Evolutionary conservation across 805 yeast genomes (phyloP).

Genomic region (Saccharomycopsis lassenensis): DNA sequence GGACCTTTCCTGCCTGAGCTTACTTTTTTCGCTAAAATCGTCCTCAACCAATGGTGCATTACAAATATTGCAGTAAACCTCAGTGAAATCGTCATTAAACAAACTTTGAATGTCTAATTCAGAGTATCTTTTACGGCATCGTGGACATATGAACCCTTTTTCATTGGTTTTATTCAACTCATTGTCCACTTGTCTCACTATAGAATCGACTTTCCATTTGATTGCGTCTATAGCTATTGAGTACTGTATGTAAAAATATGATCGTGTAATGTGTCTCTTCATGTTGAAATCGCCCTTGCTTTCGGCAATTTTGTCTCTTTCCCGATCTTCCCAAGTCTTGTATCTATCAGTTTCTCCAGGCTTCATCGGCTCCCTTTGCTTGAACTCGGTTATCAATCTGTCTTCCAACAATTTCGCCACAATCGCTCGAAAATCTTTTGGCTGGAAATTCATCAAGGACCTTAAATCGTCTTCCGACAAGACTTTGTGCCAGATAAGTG

Average conservation of each 20-base stretch:
- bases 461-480: conserved; percentile 87
- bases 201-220: conserved; percentile 90
- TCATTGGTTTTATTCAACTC: conserved; percentile 83
- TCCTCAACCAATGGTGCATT: conserved; percentile 66
- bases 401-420: conserved; percentile 81
- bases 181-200: conserved; percentile 68
- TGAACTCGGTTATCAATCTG: conserved; percentile 58
- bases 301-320: neutral
- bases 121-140: conserved; percentile 70
- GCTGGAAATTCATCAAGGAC: conserved; percentile 67
- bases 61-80: conserved; percentile 79
- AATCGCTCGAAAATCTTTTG: conserved; percentile 75
- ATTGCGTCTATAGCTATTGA: conserved; percentile 93
- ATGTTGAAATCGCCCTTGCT: conserved; percentile 18
- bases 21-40: conserved; percentile 74
- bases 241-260: conserved; percentile 77
- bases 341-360: conserved; percentile 11
- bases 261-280: conserved; percentile 56
- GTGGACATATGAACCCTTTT: conserved; percentile 86
- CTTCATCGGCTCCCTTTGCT: conserved; percentile 39
- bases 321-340: conserved; percentile 14
- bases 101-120: conserved; percentile 82
- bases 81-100: conserved; percentile 67
- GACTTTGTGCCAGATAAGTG: conserved; percentile 77
- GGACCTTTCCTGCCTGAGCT: conserved; percentile 67